A percentile compares a stretch with the other conserved stretches of the same genome.
Evolutionary conservation across 352 stramenopile genomes (phyloP).

Genomic region (Globisporangium viniferum): DNA sequence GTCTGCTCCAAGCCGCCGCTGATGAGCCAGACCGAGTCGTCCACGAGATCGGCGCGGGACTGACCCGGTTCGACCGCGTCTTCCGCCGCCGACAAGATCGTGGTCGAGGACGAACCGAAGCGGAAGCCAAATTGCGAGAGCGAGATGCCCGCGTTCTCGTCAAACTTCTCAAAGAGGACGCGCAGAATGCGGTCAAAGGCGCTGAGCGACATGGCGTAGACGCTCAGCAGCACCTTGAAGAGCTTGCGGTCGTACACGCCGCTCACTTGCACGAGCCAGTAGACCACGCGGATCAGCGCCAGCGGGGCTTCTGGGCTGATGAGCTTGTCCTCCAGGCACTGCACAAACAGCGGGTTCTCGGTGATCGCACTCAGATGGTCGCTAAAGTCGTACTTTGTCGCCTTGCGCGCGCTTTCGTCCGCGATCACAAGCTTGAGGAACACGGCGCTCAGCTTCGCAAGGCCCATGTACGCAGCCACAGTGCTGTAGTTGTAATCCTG

Average conservation of each 20-base stretch:
- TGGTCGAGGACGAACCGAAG: constrained; percentile 53
- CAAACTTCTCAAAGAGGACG: constrained; percentile 54
- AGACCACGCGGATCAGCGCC: constrained; percentile 38
- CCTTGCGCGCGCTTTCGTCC: constrained; percentile 13
- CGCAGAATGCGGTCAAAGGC: constrained; percentile 53
- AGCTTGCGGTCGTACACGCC: constrained; percentile 43
- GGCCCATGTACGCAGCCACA: constrained; percentile 22
- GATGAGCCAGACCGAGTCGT: constrained; percentile 68
- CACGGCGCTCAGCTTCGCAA: constrained; percentile 31
- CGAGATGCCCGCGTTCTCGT: constrained; percentile 32
- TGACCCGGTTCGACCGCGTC: not conserved
- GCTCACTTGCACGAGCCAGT: constrained; percentile 35
- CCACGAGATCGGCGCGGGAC: constrained; percentile 42
- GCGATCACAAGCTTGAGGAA: constrained; percentile 31
- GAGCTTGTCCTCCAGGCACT: constrained; percentile 18
- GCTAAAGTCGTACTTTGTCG: constrained; percentile 29
- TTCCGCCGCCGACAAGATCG: constrained; percentile 22
- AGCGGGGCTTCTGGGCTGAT: constrained; percentile 21
- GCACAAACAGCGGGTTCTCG: constrained; percentile 25
- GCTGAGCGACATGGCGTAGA: constrained; percentile 72
- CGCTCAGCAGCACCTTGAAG: constrained; percentile 55
- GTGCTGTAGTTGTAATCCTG: constrained; percentile 21
- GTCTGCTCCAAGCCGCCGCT: constrained; percentile 56
- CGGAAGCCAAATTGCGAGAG: constrained; percentile 60
- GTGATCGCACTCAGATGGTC: constrained; percentile 34